These are phyloP conservation scores for Malus hybrid DNA, from an alignment of 331 rosid species.

Conservation along the genomic window DNA sequence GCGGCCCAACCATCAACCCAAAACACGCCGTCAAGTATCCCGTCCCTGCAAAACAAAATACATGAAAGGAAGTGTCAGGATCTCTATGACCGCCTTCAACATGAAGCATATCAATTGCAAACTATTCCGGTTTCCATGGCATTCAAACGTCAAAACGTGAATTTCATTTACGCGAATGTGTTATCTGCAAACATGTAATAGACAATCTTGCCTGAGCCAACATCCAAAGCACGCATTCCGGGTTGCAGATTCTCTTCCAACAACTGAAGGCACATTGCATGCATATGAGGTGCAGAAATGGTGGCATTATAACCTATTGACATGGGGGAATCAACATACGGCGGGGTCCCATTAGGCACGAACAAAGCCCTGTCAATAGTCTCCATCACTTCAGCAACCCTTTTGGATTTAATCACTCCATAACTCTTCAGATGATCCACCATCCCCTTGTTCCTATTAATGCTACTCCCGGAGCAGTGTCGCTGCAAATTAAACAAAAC, in stretches of 20 bases:
- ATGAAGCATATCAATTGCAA: background rate
- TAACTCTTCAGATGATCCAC: conserved; percentile 60
- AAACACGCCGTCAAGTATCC: conserved; percentile 94
- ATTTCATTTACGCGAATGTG: background rate
- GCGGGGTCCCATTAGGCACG: conserved; percentile 55
- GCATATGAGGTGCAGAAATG: conserved; percentile 99
- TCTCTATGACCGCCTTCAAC: background rate
- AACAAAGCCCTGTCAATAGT: conserved; percentile 70
- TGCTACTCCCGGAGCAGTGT: conserved; percentile 48
- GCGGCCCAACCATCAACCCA: conserved; percentile 90
- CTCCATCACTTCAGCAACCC: conserved; percentile 74
- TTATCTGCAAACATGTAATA: background rate
- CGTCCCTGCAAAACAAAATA: conserved; percentile 49
- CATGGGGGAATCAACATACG: conserved; percentile 82
- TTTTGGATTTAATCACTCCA: conserved; percentile 59
- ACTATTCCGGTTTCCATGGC: background rate
- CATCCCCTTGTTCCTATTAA: conserved; percentile 65
- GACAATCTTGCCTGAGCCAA: conserved; percentile 70
- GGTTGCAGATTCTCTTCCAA: conserved; percentile 79
- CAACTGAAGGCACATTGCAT: conserved; percentile 82
- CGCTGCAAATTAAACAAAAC: conserved; percentile 35
- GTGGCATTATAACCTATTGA: conserved; percentile 86
- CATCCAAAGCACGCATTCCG: conserved; percentile 80
- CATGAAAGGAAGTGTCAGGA: background rate
- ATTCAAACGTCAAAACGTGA: background rate